Conservation (phyloP, 202 grass and related monocot genomes). For the Hordeum pubiflorum region DNA sequence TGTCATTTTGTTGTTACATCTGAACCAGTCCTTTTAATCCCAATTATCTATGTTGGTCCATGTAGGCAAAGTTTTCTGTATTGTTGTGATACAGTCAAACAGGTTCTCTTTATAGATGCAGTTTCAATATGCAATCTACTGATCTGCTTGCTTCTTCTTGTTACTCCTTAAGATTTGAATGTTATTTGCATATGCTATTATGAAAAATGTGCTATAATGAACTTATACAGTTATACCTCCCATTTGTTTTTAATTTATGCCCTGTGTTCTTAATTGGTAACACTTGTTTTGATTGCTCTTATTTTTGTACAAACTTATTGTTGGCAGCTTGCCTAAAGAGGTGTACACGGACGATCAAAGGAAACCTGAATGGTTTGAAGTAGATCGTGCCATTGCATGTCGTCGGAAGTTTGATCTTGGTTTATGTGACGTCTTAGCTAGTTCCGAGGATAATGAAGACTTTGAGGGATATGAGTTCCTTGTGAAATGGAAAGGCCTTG, state of each 20-base stretch:
- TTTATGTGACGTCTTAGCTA: constrained; percentile 43
- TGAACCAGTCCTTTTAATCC: neutral
- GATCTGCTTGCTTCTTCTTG: neutral
- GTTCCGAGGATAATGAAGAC: constrained; percentile 24
- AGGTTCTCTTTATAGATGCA: neutral
- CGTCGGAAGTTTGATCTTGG: constrained; percentile 23
- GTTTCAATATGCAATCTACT: neutral
- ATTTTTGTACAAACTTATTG: neutral
- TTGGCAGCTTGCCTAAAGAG: constrained; percentile 28
- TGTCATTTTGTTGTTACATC: neutral
- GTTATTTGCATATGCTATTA: neutral
- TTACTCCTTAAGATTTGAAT: neutral
- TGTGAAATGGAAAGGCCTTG: constrained; percentile 71
- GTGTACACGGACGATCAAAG: constrained; percentile 34
- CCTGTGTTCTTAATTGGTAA: neutral
- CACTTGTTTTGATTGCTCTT: neutral
- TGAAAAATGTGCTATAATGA: neutral
- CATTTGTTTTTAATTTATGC: neutral
- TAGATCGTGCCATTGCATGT: constrained; percentile 57
- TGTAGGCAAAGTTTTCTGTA: neutral
- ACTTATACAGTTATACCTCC: neutral
- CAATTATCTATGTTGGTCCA: neutral
- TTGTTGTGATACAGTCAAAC: neutral
- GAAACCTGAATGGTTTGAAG: constrained; percentile 57
- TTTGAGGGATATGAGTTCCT: constrained; percentile 42